Base-by-base conservation (phyloP, 345 rosid genomes). In the Stellera chamaejasme region DNA sequence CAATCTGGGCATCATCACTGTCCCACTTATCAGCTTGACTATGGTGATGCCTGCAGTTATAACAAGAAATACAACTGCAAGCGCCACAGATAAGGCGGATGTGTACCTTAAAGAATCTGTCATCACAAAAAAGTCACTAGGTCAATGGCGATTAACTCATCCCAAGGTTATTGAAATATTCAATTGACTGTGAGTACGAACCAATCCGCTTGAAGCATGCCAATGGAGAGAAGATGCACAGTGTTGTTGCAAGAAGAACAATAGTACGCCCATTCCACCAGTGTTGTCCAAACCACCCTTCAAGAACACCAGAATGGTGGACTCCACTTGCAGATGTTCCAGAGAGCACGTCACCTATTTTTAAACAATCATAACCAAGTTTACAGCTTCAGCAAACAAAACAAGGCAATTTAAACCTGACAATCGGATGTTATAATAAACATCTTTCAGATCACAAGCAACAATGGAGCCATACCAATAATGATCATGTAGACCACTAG, bases 401-500 rank as follows among this genome's bases (percentile, higher is more conserved):
- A 32, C 5, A 32, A 32, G 9, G 39, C 39, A 32, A 32, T 8
- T 5, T 32, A 32, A 2, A 32, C 5, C 39, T 32, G 9, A 32
- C 39, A 32, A 5, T 5, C 9, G 9, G 9, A 32, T 8, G 9
- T 32, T 32, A 32, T 32, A 4, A 32, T 32, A 4, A 32, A 8
- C 39, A 32, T 8, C 39, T 8, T 5, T 32, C 9, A 32, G 39
- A 47, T 47, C 50, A 47, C 16, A 15, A 32, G 84, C 72, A 42
- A 79, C 65, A 59, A 59, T 47, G 44, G 58, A 61, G 39, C 3
- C 79, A 54, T 79, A 88, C 99, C 97, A 32, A 89, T 84, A 48
- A 89, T 93, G 66, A 93, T 93, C 97, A 93, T 83, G 88, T 93
- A 89, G 47, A 86, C 99, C 56, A 89, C 75, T 68, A 93, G 87